Base-by-base conservation (phyloP, 2,329 filamentous ascomycete genomes). In the Ophiocordyceps unilateralis region DNA sequence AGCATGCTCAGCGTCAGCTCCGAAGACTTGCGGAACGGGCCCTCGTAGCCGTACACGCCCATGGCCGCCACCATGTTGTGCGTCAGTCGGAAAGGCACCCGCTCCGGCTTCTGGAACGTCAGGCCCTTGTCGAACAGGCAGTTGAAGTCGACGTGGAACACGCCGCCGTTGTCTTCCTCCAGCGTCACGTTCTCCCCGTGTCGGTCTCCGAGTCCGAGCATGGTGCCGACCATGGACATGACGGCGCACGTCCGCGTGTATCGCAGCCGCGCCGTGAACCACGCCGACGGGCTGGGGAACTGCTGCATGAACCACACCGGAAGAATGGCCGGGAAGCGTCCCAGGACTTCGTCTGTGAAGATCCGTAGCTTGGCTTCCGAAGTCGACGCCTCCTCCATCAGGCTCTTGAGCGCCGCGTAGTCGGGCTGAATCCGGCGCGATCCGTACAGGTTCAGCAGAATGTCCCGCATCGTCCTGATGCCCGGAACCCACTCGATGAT, bases 1-100 rank as follows among this genome's bases (percentile, higher is more conserved):
- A 96, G 69, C 23, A 95, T 78, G 38, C 75, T 71, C 46, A 96
- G 70, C 11, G 87, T 93, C 47, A 96, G 71, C 62, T 98, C 93
- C 46, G 83, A 89, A 41, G 85, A 89, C 54, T 84, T 83, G 37
- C 88, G 75, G 62, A 95, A 99, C 0, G 91, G 88, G 0, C 91
- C 84, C 59, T 96, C 91, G 57, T 91, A 86, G 47, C 88, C 86
- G 56, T 93, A 89, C 20, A 93, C 80, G 5, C 91, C 91, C 78
- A 98, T 96, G 11, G 91, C 93, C 49, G 93, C 85, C 30, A 93
- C 77, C 89, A 98, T 96, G 63, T 98, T 98, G 69, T 95, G 89
- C 4, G 91, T 98, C 37, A 98, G 71, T 15, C 93, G 83, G 69
- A 98, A 99, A 2, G 91, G 93, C 1, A 98, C 91, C 24, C 83